Base-by-base conservation (phyloP, 371 early-diverging fungal genomes). In the Capillidium heterosporum region DNA sequence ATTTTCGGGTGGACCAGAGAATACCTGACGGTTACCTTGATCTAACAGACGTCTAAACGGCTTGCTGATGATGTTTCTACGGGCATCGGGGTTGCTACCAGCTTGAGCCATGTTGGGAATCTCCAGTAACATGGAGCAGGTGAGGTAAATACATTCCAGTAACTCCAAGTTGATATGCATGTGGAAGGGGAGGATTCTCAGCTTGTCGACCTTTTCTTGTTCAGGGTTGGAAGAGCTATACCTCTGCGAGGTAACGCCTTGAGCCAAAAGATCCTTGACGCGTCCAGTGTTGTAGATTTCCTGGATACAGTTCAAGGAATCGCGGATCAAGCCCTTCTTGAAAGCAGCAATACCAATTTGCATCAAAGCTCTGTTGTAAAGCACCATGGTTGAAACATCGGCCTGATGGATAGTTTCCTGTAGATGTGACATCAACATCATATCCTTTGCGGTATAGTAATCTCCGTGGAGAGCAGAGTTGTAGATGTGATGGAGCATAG, bases 111-210 rank as follows among this genome's bases (percentile, higher is more conserved):
- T 91, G 65, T 78, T 78, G 40, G 97, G 97, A 60, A 98, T 85
- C 71, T 98, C 98, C 54, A 95, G 70, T 40, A 98, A 75, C 95
- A 98, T 91, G 24, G 91, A 86, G 65, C 85, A 84, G 8, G 89
- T 87, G 67, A 95, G 72, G 71, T 91, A 95, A 31, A 89, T 89
- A 67, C 89, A 93, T 75, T 98, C 98, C 43, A 98, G 70, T 27
- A 98, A 79, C 68, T 98, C 98, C 61, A 95, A 71, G 76, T 95
- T 94, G 72, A 98, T 91, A 76, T 93, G 94, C 90, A 95, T 89
- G 74, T 95, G 95, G 89, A 95, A 94, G 24, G 96, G 98, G 62
- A 97, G 75, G 75, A 88, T 92, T 51, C 94, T 80, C 71, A 83
- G 86, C 66, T 88, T 87, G 66, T 93, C 93, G 29, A 85, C 71